These are phyloP conservation scores for Hymenotorrendiella dingleyae DNA, from an alignment of 2,329 filamentous ascomycete genomes.

Conservation along the genomic window DNA sequence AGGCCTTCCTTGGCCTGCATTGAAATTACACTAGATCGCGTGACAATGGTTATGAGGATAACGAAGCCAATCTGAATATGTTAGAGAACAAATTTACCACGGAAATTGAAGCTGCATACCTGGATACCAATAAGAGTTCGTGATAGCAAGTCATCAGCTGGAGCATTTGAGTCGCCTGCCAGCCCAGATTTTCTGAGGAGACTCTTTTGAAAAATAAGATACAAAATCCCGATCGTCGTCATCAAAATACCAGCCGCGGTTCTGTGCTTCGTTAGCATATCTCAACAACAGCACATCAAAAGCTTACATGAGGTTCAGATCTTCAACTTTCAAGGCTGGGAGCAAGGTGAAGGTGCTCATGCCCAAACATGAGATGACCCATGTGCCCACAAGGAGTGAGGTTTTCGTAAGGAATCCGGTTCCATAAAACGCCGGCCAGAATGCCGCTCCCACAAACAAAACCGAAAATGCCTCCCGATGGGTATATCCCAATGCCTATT, in stretches of 20 bases:
- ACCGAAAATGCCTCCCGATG: slow-evolving; percentile 79
- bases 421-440: slow-evolving; percentile 77
- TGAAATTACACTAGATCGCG: slow-evolving; percentile 76
- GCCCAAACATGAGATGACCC: slow-evolving; percentile 68
- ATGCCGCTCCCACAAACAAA: slow-evolving; percentile 67
- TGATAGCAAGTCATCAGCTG: slow-evolving; percentile 44
- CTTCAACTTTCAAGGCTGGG: slow-evolving; percentile 79
- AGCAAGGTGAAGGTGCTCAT: slow-evolving; percentile 93
- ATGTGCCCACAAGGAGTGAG: slow-evolving; percentile 56
- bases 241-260: slow-evolving; percentile 72
- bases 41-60: slow-evolving; percentile 76
- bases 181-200: slow-evolving; percentile 24
- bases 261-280: slow-evolving; percentile 36
- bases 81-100: slow-evolving; percentile 6
- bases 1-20: slow-evolving; percentile 80
- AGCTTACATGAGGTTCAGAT: slow-evolving; percentile 65
- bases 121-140: slow-evolving; percentile 61
- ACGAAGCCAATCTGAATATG: slow-evolving; percentile 63
- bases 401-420: slow-evolving; percentile 65
- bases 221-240: slow-evolving; percentile 67
- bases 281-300: background rate
- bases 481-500: slow-evolving; percentile 86
- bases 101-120: slow-evolving; percentile 33
- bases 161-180: slow-evolving; percentile 18
- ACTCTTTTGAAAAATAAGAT: slow-evolving; percentile 70